Evolutionary conservation across 169 alveolate genomes (phyloP), one percentile per base, ranked within the genome.

Genomic region (Plasmodium sp.): DNA sequence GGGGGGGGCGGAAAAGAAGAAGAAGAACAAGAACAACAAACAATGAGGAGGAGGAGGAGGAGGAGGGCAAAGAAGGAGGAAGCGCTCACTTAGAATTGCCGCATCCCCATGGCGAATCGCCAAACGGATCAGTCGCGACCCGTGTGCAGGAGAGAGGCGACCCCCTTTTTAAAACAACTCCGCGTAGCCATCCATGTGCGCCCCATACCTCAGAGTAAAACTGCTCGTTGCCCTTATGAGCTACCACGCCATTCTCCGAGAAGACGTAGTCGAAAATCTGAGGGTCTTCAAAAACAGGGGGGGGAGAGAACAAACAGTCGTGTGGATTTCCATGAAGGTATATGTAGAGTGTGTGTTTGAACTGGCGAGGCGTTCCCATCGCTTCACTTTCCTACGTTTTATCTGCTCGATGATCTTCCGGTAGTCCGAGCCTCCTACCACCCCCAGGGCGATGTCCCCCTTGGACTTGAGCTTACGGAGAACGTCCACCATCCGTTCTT

Each of bases 231-330:
- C 97, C 95, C 79, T 96, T 96, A 54, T 97, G 84, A 39, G 98
- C 97, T 41, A 97, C 97, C 22, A 97, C 96, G 5, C 99, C 99
- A 96, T 98, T 98, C 94, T 99, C 99, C 14, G 98, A 86, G 82
- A 99, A 99, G 12, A 96, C 85, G 85, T 88, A 98, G 51, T 98
- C 97, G 58, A 97, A 95, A 16, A 94, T 56, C 79, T 96, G 88
- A 5, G 94, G 94, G 56, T 90, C 94, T 90, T 80, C 31, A 22
- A 75, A 67, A 2, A 18, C 27, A 22, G 18, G 27, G 77, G 39
- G 39, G 33, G 39, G 39, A 41, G 3, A 22, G 43, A 83, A 31
- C 39, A 43, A 80, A 22, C 18, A 80, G 16, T 80, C 4, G 56
- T 34, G 48, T 75, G 3, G 48, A 5, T 34, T 43, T 27, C n/a